Conservation (phyloP, 208 protist genomes). For the Crithidia brevicula region DNA sequence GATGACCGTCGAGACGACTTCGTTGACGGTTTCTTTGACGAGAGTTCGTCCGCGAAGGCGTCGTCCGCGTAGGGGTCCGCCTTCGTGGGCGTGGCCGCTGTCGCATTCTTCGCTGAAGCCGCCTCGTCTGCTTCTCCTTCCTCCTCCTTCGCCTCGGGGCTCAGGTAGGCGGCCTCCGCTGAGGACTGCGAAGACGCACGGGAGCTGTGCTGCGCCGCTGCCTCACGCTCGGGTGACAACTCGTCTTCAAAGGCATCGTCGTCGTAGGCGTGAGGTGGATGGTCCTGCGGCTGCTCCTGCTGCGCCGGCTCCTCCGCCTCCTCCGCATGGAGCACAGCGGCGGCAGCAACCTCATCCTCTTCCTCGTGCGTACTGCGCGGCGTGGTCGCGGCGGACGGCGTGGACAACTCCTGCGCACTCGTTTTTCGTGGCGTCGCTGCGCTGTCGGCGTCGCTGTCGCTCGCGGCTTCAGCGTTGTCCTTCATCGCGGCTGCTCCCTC, state of each 20-base stretch:
- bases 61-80: conserved; percentile 29
- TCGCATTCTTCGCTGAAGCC: not conserved
- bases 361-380: not conserved
- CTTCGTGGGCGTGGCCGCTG: not conserved
- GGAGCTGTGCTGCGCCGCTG: not conserved
- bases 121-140: not conserved
- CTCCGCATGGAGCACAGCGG: not conserved
- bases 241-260: conserved; percentile 17
- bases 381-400: not conserved
- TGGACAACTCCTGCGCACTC: not conserved
- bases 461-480: not conserved
- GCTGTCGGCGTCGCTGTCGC: not conserved
- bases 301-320: conserved; percentile 2
- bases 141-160: not conserved
- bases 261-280: conserved; percentile 2
- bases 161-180: not conserved
- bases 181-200: not conserved
- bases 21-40: conserved; percentile 12
- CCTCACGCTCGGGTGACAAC: conserved; percentile 2
- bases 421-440: not conserved
- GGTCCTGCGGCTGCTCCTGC: too few relatives aligned
- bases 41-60: conserved; percentile 34
- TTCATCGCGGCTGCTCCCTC: not conserved
- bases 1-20: not conserved
- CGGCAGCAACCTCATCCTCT: not conserved